Evolutionary conservation across 2,329 filamentous ascomycete species (phyloP), one percentile per base, ranked within the genome.

Genomic region (Colletotrichum spinosum): DNA sequence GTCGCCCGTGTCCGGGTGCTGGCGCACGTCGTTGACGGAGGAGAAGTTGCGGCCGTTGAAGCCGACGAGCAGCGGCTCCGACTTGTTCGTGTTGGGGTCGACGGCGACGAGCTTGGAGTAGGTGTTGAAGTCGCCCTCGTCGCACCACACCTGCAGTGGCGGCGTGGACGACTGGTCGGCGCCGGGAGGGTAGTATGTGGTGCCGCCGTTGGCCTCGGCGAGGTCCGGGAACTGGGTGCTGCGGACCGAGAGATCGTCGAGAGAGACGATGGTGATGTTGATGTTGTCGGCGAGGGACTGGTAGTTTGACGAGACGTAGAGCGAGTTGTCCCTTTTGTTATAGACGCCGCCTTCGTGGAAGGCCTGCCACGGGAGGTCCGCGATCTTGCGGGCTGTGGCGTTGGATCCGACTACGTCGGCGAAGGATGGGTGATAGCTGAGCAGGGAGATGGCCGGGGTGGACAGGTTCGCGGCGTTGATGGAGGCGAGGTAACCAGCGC

Each of bases 11-110:
- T 83, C 81, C 1, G 67, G 68, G 49, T 77, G 73, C 12, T 81
- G 72, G 6, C 83, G 78, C 4, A 85, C 80, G 59, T 85, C 83
- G 65, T 84, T 84, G 49, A 81, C 73, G 2, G 80, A 83, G 69
- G 84, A 85, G 71, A 86, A 85, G 52, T 65, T 65, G 45, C 62
- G 55, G 15, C 65, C 65, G 48, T 67, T 50, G 55, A 49, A 65
- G 56, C 61, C 25, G 37, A 46, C 25, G 55, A 67, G 39, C 15
- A 67, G 55, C 13, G 65, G 46, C 56, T 61, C n/a, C 11, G 53
- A 72, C 5, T 62, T 57, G 38, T 79, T 66, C 10, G 63, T 44
- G 63, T 53, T 57, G 63, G 41, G 33, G 58, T 66, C 63, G n/a
- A 66, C 63, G 33, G 65, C 65, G 34, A 68, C 15, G 12, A 68